Evolutionary conservation across 495 filamentous ascomycete genomes (phyloP).

Genomic region (Tricharina praecox): DNA sequence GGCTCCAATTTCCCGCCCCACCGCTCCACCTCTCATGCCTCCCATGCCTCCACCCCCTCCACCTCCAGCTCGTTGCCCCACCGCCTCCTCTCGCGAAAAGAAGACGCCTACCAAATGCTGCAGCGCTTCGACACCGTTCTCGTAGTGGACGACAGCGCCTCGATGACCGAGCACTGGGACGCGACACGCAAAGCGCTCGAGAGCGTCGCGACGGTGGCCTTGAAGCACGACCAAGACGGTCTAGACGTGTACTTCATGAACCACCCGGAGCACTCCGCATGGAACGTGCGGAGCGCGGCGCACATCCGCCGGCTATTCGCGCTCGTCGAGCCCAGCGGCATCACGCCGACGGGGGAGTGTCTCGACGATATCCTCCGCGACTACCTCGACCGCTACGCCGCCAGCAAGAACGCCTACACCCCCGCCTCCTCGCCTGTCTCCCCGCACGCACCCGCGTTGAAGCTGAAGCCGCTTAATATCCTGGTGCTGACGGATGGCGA

Average conservation of each 20-base stretch:
- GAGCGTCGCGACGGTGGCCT: constrained; percentile 72
- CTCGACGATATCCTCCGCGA: constrained; percentile 57
- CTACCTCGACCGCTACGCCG: constrained; percentile 36
- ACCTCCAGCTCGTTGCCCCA: not conserved
- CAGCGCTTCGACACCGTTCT: constrained; percentile 79
- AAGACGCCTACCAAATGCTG: constrained; percentile 71
- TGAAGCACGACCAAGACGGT: constrained; percentile 67
- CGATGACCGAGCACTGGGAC: constrained; percentile 59
- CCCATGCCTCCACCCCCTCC: too few relatives aligned
- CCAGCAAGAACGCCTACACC: constrained; percentile 3
- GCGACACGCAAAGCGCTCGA: constrained; percentile 58
- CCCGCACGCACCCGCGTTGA: constrained; percentile 21
- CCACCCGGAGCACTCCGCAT: constrained; percentile 25
- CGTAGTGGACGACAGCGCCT: constrained; percentile 74
- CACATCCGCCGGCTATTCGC: constrained; percentile 50
- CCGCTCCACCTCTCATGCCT: too few relatives aligned
- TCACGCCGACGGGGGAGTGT: constrained; percentile 60
- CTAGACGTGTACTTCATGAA: constrained; percentile 94
- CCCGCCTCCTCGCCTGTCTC: constrained; percentile 4
- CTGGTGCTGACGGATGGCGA: constrained; percentile 87
- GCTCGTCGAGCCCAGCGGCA: constrained; percentile 42
- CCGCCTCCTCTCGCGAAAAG: not conserved
- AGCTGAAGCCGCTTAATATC: constrained; percentile 60
- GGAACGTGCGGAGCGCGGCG: constrained; percentile 11
- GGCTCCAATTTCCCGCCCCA: too few relatives aligned